Evolutionary conservation across 495 filamentous ascomycete species (phyloP), one percentile per base, ranked within the genome.

Genomic region (Physcia stellaris): DNA sequence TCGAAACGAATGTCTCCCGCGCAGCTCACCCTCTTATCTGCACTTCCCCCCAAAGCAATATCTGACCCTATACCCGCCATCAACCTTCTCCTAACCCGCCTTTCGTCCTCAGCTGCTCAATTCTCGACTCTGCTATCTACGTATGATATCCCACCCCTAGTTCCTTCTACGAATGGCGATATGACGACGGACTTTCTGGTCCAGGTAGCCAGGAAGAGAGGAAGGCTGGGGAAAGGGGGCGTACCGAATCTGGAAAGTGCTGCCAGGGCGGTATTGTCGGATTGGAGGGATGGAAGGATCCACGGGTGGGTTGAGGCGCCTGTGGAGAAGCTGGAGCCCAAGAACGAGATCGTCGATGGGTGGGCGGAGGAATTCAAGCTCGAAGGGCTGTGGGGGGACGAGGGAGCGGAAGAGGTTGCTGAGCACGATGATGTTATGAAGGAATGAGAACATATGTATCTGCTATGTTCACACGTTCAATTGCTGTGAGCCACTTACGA

Each of bases 291-390:
- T 58, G 90, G 88, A 4, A 68, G 90, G 21, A 93, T 98, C 39
- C 85, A 93, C 55, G 88, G 88, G 18, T 96, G 88, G 88, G 70
- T 73, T 17, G 79, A 82, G 29, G 73, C 84, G 1, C 88, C 88
- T 2, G 53, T 50, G 23, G 53, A 54, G 16, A 40, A 42, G 20
- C 49, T 43, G 12, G 48, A 29, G 11, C 55, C 49, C 41, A 45
- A 41, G 45, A 40, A 55, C 22, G 56, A 58, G 19, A 80, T 98
- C 47, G 90, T 96, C 13, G 81, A 76, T 15, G 77, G 90, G 57
- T 95, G 90, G 92, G 84, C 87, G 3, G 73, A 79, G 56, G 92
- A 96, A 61, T 96, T 98, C 59, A 86, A 87, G 65, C 68, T 98
- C 24, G 90, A 95, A 50, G 90, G 86, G 0, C 55, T 98, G n/a